Evolutionary conservation across 306 rosid genomes (phyloP), one percentile per base, ranked within the genome.

Genomic region (Glycine latifolia): DNA sequence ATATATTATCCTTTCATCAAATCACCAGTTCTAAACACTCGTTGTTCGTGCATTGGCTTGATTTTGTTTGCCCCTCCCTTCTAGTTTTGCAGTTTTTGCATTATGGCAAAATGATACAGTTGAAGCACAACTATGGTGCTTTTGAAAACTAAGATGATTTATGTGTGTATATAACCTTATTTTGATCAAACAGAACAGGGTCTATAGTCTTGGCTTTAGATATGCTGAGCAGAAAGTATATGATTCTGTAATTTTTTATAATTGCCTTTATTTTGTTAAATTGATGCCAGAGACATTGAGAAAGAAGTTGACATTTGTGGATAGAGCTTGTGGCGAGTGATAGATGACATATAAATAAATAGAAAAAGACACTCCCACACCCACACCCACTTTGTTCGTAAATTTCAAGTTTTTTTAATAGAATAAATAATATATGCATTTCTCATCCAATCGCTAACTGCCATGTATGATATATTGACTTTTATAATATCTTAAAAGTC

Each of bases 191-290:
- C 73, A 37, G 10, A 66, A 61, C 71, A 10, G 44, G 73, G 53
- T 43, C 7, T 62, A 10, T 50, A 4, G 48, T 67, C 73, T 48
- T 33, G 58, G 39, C 68, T 46, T 33, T 26, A 12, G 55, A 37
- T 66, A 78, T 79, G 65, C 37, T 12, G 68, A 50, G 74, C 74
- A n/a, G 75, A 69, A 85, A 76, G 6, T 52, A 37, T 56, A 4
- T 10, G 65, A 60, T 59, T 47, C 2, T 68, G 4, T 52, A 74
- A 17, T 68, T 17, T 60, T 31, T 47, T 11, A 39, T 56, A 39
- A 58, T 48, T 69, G 53, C 77, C 39, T 56, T 43, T 9, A 50
- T 49, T 55, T 84, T 6, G 12, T 49, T 49, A 6, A 48, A 53
- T 56, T 74, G 44, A 39, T 33, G 11, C 6, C 8, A 10, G 43